A percentile compares a stretch with the other conserved stretches of the same genome.
phyloP scores from a whole-genome alignment of 768 basidiomycete genomes.

The Agrocybe pediades region DNA sequence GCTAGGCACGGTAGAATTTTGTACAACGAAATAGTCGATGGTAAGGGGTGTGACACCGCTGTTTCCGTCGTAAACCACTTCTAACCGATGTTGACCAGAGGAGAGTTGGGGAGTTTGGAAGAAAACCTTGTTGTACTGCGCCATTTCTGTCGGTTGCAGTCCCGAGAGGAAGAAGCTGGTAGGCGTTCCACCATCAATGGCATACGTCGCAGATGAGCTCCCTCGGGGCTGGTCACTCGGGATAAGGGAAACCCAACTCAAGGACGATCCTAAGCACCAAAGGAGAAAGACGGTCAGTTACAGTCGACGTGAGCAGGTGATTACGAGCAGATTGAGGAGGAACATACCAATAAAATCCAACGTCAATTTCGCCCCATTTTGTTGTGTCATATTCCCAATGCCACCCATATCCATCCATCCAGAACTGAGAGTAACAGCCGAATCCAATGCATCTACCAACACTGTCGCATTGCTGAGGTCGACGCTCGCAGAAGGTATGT shows the following conservation, averaged over 20 bases:
- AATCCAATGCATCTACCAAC: slow-evolving; percentile 6
- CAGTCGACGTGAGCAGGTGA: neutral
- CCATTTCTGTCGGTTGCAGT: slow-evolving; percentile 1
- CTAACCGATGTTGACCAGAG: slow-evolving; percentile 8
- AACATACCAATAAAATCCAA: neutral
- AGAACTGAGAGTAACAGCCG: neutral
- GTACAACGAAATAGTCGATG: slow-evolving; percentile 10
- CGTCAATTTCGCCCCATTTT: neutral
- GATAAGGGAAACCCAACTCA: slow-evolving; percentile 1
- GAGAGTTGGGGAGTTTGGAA: slow-evolving; percentile 11
- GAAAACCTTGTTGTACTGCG: slow-evolving; percentile 15
- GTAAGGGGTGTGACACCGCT: slow-evolving; percentile 7
- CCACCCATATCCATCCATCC: slow-evolving; percentile 1
- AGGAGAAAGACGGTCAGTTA: too few relatives aligned
- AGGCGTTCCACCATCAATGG: slow-evolving; percentile 11
- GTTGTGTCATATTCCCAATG: neutral
- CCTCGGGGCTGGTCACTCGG: neutral
- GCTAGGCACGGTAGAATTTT: slow-evolving; percentile 7
- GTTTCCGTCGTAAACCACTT: slow-evolving; percentile 12
- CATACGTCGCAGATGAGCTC: slow-evolving; percentile 11
- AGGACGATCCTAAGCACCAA: neutral
- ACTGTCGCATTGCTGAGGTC: slow-evolving; percentile 7
- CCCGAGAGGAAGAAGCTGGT: slow-evolving; percentile 10
- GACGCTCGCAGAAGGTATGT: slow-evolving; percentile 5
- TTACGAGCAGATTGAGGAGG: neutral